Evolutionary conservation across 1,139 yeast species (phyloP), one percentile per base, ranked within the genome.

Genomic region (Candida labiduridarum): DNA sequence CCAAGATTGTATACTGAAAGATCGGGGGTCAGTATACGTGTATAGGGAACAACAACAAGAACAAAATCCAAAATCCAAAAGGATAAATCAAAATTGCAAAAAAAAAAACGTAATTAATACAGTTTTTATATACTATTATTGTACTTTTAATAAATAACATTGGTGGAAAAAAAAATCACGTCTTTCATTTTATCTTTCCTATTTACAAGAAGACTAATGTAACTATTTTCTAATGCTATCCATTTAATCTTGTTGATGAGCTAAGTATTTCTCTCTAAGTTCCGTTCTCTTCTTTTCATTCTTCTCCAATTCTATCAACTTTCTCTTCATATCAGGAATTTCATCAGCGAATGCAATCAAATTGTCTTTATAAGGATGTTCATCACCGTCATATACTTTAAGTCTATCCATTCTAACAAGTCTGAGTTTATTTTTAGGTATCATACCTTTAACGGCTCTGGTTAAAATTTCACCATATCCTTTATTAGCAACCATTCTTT

Each of bases 361-460:
- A 65, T 94, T 94, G 57, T 85, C 80, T 56, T 82, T 83, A 66
- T 89, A 92, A 18, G 97, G 97, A 67, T 89, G 89, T 51, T 86
- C 88, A 51, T 90, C 84, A 35, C 96, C 97, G 62, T 95, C 98
- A 66, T 80, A 89, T 0, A 89, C 82, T 71, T 89, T 91, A 56
- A 94, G 77, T 64, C 99, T 83, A 44, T 84, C 95, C 65, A 94
- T 71, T 66, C 99, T 83, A 29, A 78, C 76, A 62, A 87, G 82
- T 67, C 98, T 82, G 57, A 87, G 81, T 63, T 86, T 84, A 68
- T 94, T 92, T 72, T 90, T 91, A 40, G 99, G 99, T 52, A 94
- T 78, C 99, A 94, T 94, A 52, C 96, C 96, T 57, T 89, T 86
- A 8, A 94, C 99, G 0, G 99, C 98, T 62, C 88, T 82, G 61